Evolutionary conservation across 2,329 filamentous ascomycete genomes (phyloP).

Genomic region (Periconia sp.): DNA sequence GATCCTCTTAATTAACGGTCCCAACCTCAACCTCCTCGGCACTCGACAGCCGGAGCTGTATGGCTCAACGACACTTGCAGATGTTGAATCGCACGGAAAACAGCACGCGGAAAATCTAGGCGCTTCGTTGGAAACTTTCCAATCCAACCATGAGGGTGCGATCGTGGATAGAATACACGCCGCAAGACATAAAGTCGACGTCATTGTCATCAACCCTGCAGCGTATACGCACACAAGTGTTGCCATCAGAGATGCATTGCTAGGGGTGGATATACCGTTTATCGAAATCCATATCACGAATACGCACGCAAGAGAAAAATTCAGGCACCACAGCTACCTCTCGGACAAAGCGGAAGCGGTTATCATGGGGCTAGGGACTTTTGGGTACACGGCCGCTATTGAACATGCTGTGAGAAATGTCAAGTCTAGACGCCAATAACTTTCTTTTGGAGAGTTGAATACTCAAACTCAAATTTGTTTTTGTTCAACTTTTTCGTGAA

Average conservation of each 20-base stretch:
- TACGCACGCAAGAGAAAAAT: conserved; percentile 70
- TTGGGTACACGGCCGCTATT: conserved; percentile 51
- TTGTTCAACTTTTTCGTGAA: neutral
- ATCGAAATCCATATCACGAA: conserved; percentile 77
- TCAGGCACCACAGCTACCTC: conserved; percentile 69
- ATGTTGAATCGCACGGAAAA: conserved; percentile 57
- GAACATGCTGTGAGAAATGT: conserved; percentile 43
- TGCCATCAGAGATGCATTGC: conserved; percentile 71
- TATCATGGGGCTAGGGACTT: conserved; percentile 64
- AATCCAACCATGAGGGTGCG: conserved; percentile 77
- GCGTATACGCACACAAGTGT: conserved; percentile 77
- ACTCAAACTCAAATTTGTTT: neutral
- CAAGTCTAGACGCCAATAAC: conserved; percentile 10
- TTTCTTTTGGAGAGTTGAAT: neutral
- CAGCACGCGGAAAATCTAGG: conserved; percentile 54
- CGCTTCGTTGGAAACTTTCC: conserved; percentile 61
- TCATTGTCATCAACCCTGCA: conserved; percentile 74
- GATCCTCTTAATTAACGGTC: conserved; percentile 76
- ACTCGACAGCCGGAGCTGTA: conserved; percentile 74
- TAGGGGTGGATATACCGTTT: conserved; percentile 71
- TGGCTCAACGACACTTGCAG: conserved; percentile 66
- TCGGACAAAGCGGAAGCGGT: conserved; percentile 75
- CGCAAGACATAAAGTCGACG: conserved; percentile 61
- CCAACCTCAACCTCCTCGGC: conserved; percentile 79
- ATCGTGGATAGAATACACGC: conserved; percentile 74